Evolutionary conservation across 2,329 filamentous ascomycete genomes (phyloP).

Genomic region (Diaporthe sp.): DNA sequence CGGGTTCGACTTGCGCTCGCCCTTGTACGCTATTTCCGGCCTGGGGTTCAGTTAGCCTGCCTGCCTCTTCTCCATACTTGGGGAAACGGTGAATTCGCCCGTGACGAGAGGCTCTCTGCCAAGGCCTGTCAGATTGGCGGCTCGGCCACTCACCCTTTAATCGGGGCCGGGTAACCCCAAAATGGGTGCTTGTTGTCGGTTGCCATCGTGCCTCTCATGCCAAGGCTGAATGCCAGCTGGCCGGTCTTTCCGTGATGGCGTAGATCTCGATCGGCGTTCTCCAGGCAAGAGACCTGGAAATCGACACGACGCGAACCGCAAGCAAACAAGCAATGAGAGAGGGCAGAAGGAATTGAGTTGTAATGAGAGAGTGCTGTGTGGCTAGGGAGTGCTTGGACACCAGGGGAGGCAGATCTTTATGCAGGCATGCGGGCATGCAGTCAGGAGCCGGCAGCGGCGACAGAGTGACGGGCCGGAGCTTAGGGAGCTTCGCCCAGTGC

Average conservation of each 20-base stretch:
- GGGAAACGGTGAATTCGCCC: not conserved
- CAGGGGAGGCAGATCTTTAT: conserved; percentile 25
- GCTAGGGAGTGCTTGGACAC: not conserved
- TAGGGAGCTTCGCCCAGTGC: conserved; percentile 20
- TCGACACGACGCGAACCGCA: conserved; percentile 4
- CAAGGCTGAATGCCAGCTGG: not conserved
- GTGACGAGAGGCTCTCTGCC: not conserved
- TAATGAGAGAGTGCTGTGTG: not conserved
- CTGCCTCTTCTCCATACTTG: not conserved
- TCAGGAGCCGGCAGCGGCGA: not conserved
- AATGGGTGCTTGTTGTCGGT: conserved; percentile 28
- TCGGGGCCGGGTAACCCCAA: conserved; percentile 34
- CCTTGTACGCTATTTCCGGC: conserved; percentile 54
- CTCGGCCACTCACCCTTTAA: conserved; percentile 33
- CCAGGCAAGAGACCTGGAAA: not conserved
- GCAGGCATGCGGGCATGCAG: conserved; percentile 13
- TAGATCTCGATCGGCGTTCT: not conserved
- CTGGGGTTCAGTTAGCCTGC: conserved; percentile 39
- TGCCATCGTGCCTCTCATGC: conserved; percentile 21
- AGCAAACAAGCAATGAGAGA: not conserved
- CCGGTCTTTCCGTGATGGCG: not conserved
- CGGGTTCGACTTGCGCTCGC: conserved; percentile 63
- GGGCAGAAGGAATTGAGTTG: not conserved
- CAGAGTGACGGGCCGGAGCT: not conserved
- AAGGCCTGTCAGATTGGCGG: not conserved